Evolutionary conservation across 106 monocot species (phyloP).

Genomic region (Dendrobium chrysotoxum): DNA sequence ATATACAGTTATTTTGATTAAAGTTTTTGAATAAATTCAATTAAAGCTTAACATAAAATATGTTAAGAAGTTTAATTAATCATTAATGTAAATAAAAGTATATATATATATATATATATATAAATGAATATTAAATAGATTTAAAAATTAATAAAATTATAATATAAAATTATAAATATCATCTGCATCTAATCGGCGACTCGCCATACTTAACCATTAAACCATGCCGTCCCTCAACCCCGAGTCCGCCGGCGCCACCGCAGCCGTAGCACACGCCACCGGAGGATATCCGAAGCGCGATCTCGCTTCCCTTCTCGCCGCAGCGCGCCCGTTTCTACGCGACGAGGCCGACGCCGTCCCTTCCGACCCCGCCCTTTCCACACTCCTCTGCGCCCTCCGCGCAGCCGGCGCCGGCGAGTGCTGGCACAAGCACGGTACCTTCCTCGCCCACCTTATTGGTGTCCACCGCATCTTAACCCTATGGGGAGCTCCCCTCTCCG

Average conservation of each 20-base stretch:
- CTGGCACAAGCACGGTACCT: conserved; percentile 92
- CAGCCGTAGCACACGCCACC: too few relatives aligned
- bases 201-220: neutral
- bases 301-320: conserved; percentile 24
- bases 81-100: too few relatives aligned
- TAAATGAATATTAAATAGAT: too few relatives aligned
- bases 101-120: too few relatives aligned
- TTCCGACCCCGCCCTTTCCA: conserved; percentile 48
- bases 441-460: conserved; percentile 78
- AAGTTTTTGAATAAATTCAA: too few relatives aligned
- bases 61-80: too few relatives aligned
- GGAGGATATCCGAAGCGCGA: conserved; percentile 2
- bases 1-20: too few relatives aligned
- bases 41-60: too few relatives aligned
- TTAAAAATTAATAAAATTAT: too few relatives aligned
- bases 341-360: conserved; percentile 39
- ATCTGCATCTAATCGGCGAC: too few relatives aligned
- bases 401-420: conserved; percentile 78
- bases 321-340: conserved; percentile 76
- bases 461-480: conserved; percentile 76
- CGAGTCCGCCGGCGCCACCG: conserved; percentile 1
- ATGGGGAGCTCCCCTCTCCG: conserved; percentile 48
- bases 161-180: too few relatives aligned
- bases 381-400: conserved; percentile 47
- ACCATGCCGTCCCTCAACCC: conserved; percentile 12